Evolutionary conservation across 768 basidiomycete genomes (phyloP), one percentile per base, ranked within the genome.

Genomic region (Calocybe cyanea): DNA sequence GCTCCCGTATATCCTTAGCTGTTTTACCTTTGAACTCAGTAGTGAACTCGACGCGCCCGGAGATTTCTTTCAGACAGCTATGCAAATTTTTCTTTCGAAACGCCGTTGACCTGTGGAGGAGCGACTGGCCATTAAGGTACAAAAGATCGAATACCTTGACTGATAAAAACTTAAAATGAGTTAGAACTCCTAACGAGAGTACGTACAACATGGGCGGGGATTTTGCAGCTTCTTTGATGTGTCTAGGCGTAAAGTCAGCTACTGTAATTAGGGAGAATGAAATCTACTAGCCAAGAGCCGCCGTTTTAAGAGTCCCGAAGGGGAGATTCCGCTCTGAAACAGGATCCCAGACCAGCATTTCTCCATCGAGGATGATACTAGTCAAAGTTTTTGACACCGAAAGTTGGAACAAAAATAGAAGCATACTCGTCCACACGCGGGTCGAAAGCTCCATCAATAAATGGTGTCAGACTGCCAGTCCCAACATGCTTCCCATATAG

Each of bases 321-420:
- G 95, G 91, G 15, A 96, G 69, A 57, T 91, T 89, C 17, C 89
- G 81, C 56, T 87, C 85, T 0, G 90, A 83, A 2, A 87, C 72
- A 0, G 95, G 95, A 63, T 98, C 96, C 88, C 89, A 98, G 2
- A 97, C 95, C 24, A 99, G 70, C 95, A 99, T 98, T 63, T 99
- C 96, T 0, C 96, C 96, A 55, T 99, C 96, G 11, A 99, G 64
- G 38, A 98, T 90, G 55, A 95, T 85, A 40, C 95, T 97, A 15
- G 4, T 7, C 6, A 41, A 7, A 24, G 25, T 25, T 20, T 24
- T 43, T 39, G 41, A 49, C 19, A 19, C 10, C 24, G 10, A 10
- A 31, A 36, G 25, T 3, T 17, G 15, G 14, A 25, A 24, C 10
- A 17, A 4, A 15, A 34, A 24, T 34, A 25, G 57, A 23, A 10